Percentiles rank a stretch among this genome's conserved stretches.
Conservation (phyloP, 2,329 filamentous ascomycete genomes). For the Pseudocercospora musae region DNA sequence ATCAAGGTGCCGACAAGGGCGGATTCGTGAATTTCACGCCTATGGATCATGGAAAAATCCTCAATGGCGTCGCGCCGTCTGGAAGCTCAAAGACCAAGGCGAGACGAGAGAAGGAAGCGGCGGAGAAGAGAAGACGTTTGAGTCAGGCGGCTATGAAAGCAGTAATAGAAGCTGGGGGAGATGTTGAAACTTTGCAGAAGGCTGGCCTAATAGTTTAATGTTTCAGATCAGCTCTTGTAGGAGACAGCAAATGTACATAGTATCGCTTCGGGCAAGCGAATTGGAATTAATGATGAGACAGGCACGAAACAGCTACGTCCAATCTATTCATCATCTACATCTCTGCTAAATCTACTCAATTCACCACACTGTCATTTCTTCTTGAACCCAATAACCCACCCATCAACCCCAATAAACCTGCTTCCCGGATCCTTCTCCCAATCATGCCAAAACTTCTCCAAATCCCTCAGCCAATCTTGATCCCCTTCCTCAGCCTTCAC, state of each 20-base stretch:
- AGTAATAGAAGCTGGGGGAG: conserved; percentile 67
- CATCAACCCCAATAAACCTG: conserved; percentile 7
- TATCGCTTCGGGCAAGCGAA: background rate
- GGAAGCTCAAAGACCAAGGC: conserved; percentile 93
- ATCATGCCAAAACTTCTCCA: background rate
- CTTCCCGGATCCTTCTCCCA: conserved; percentile 4
- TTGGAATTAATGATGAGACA: background rate
- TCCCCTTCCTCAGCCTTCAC: background rate
- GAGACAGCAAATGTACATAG: background rate
- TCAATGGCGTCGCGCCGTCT: conserved; percentile 86
- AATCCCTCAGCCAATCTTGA: background rate
- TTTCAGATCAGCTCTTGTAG: background rate
- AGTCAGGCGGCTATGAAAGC: conserved; percentile 67
- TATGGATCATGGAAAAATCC: conserved; percentile 70
- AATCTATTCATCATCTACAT: background rate
- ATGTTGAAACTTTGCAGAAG: conserved; percentile 47
- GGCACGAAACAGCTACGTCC: background rate
- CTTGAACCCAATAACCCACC: conserved; percentile 8
- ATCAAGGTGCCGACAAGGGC: conserved; percentile 46
- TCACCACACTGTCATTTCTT: background rate
- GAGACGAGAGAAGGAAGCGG: conserved; percentile 81
- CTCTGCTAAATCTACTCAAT: background rate
- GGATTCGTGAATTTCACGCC: conserved; percentile 91
- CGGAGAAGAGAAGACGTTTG: conserved; percentile 68
- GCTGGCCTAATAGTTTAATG: conserved; percentile 37